These are phyloP conservation scores for Phytopythium sindhum DNA, from an alignment of 352 stramenopile species.

Conservation along the genomic window DNA sequence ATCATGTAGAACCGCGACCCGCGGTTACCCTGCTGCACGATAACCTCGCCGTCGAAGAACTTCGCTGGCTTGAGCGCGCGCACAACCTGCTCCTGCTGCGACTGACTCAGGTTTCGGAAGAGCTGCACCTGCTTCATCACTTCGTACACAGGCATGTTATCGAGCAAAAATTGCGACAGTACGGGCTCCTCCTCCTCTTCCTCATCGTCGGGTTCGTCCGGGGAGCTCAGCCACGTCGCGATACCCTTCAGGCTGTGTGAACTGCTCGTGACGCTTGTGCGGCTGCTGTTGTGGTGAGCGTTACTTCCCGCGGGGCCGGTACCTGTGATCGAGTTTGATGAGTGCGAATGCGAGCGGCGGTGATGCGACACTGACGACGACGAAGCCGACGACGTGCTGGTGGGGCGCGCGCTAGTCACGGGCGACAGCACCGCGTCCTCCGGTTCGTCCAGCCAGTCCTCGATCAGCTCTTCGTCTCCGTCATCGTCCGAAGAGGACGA, in stretches of 20 bases:
- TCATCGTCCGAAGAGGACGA: conserved; percentile 38
- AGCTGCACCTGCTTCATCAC: conserved; percentile 87
- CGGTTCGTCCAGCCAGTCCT: conserved; percentile 75
- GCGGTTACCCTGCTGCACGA: conserved; percentile 83
- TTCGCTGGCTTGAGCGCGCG: conserved; percentile 80
- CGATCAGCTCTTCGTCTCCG: conserved; percentile 54
- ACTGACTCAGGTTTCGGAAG: conserved; percentile 84
- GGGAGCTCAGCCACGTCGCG: conserved; percentile 63
- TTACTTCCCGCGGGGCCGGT: conserved; percentile 18
- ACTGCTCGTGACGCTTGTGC: conserved; percentile 45
- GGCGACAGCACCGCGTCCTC: conserved; percentile 60
- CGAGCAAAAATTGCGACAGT: conserved; percentile 69
- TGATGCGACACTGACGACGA: conserved; percentile 35
- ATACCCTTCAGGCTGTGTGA: conserved; percentile 58
- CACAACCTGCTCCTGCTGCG: conserved; percentile 86
- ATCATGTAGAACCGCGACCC: conserved; percentile 91
- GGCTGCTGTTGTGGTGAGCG: conserved; percentile 27
- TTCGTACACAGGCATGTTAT: conserved; percentile 87
- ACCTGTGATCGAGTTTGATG: conserved; percentile 31
- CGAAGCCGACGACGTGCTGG: conserved; percentile 54
- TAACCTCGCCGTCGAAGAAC: conserved; percentile 80
- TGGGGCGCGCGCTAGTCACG: conserved; percentile 22
- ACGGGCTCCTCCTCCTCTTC: conserved; percentile 64
- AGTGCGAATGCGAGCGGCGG: conserved; percentile 26
- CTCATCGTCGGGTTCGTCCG: conserved; percentile 62